A percentile compares a stretch with the other conserved stretches of the same genome.
These are phyloP conservation scores for Vigna hirtella DNA, from an alignment of 306 rosid species.

Conservation along the genomic window DNA sequence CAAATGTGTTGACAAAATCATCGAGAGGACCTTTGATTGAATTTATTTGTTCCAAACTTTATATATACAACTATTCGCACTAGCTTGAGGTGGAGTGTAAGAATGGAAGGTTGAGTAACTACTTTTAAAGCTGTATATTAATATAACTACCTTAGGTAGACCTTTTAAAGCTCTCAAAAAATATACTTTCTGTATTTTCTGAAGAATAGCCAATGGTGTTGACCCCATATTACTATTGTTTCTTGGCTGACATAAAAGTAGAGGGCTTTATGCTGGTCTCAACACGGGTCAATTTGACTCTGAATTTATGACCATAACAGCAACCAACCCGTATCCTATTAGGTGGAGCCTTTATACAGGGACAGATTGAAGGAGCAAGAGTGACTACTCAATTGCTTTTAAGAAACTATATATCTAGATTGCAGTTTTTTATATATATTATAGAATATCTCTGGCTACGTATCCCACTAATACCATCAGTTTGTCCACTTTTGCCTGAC, in stretches of 20 bases:
- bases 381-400: neutral
- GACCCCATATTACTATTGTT: neutral
- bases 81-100: too few relatives aligned
- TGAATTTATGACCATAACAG: neutral
- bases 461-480: neutral
- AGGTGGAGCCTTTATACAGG: neutral
- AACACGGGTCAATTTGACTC: neutral
- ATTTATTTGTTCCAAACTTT: too few relatives aligned
- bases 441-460: neutral
- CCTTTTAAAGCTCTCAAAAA: too few relatives aligned
- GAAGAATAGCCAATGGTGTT: neutral
- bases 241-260: slow-evolving; percentile 1
- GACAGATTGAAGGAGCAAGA: neutral
- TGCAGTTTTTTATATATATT: neutral
- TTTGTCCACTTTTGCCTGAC: neutral
- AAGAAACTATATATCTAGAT: neutral
- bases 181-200: too few relatives aligned
- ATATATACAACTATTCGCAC: too few relatives aligned
- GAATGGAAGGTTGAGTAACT: too few relatives aligned
- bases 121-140: too few relatives aligned
- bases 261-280: slow-evolving; percentile 23
- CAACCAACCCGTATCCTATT: neutral
- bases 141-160: too few relatives aligned
- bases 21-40: too few relatives aligned
- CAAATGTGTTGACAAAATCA: too few relatives aligned